Percentiles rank a stretch among this genome's conserved stretches.
Conservation (phyloP, 2,329 filamentous ascomycete species). For the Ascochyta rabiei region DNA sequence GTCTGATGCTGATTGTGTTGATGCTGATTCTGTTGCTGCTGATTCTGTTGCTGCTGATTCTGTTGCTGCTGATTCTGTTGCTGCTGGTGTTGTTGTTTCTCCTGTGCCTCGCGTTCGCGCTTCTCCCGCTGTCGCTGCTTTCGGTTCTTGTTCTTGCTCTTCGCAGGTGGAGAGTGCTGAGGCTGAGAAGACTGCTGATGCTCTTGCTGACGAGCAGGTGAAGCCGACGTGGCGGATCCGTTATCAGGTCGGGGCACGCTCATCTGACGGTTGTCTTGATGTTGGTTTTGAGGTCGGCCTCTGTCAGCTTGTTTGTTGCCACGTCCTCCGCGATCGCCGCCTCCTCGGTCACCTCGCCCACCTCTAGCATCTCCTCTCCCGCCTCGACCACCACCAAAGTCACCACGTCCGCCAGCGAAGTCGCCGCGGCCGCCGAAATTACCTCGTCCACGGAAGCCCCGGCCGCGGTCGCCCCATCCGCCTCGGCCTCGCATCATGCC, state of each 20-base stretch:
- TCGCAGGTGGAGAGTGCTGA: conserved; percentile 30
- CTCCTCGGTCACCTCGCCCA: conserved; percentile 18
- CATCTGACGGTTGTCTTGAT: conserved; percentile 34
- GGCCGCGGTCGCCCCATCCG: conserved; percentile 44
- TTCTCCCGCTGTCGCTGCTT: conserved; percentile 39
- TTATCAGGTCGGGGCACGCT: conserved; percentile 22
- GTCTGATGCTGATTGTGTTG: conserved; percentile 17
- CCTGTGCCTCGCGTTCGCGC: conserved; percentile 31
- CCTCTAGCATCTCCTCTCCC: conserved; percentile 19
- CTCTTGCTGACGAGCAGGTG: conserved; percentile 32
- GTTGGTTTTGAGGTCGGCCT: conserved; percentile 29
- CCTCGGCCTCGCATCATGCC: conserved; percentile 43
- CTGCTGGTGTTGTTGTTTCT: conserved; percentile 26
- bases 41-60: conserved; percentile 16
- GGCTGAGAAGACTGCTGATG: conserved; percentile 22
- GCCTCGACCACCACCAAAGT: conserved; percentile 36
- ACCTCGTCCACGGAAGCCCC: conserved; percentile 45
- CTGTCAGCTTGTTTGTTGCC: conserved; percentile 36
- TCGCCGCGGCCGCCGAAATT: conserved; percentile 27
- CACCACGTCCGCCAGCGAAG: conserved; percentile 24
- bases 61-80: conserved; percentile 6
- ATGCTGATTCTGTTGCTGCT: conserved; percentile 7
- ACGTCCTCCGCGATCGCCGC: conserved; percentile 33
- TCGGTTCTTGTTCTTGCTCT: conserved; percentile 40
- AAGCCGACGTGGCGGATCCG: conserved; percentile 31